Conservation (phyloP, 2,329 filamentous ascomycete genomes). For the Exophiala bonariae region DNA sequence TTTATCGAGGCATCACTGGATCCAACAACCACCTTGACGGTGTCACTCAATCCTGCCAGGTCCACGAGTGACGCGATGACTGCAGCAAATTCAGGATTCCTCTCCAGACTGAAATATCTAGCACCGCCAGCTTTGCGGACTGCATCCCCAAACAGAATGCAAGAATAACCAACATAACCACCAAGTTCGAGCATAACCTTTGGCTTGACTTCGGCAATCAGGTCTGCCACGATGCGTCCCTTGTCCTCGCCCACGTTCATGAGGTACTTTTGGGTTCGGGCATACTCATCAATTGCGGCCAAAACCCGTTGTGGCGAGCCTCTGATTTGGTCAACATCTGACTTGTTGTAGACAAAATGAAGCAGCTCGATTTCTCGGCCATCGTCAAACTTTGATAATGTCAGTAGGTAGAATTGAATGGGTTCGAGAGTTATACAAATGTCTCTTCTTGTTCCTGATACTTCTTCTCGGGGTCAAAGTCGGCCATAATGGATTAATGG, state of each 20-base stretch:
- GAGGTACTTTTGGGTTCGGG: constrained; percentile 65
- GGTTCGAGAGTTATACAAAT: constrained; percentile 17
- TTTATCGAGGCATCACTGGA: constrained; percentile 66
- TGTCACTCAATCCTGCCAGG: constrained; percentile 69
- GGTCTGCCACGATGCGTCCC: constrained; percentile 66
- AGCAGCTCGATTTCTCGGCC: constrained; percentile 73
- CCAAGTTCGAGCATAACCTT: constrained; percentile 75
- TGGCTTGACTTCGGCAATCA: constrained; percentile 68
- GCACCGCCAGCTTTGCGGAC: constrained; percentile 63
- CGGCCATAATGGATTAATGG: constrained; percentile 11
- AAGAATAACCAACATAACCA: constrained; percentile 80
- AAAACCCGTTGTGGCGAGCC: constrained; percentile 66
- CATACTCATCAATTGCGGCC: constrained; percentile 70
- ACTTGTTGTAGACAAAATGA: constrained; percentile 65
- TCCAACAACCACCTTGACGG: constrained; percentile 71
- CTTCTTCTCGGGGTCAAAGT: constrained; percentile 23
- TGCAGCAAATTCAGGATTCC: constrained; percentile 71
- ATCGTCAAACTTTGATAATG: constrained; percentile 58
- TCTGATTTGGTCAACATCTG: constrained; percentile 62
- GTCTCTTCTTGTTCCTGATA: constrained; percentile 27
- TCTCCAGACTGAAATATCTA: constrained; percentile 70
- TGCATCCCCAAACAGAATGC: constrained; percentile 70
- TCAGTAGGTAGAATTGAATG: background rate
- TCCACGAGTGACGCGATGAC: constrained; percentile 69
- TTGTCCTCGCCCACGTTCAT: constrained; percentile 81